These are phyloP conservation scores for Scytalidium sp. DNA, from an alignment of 2,329 filamentous ascomycete species.

Conservation along the genomic window DNA sequence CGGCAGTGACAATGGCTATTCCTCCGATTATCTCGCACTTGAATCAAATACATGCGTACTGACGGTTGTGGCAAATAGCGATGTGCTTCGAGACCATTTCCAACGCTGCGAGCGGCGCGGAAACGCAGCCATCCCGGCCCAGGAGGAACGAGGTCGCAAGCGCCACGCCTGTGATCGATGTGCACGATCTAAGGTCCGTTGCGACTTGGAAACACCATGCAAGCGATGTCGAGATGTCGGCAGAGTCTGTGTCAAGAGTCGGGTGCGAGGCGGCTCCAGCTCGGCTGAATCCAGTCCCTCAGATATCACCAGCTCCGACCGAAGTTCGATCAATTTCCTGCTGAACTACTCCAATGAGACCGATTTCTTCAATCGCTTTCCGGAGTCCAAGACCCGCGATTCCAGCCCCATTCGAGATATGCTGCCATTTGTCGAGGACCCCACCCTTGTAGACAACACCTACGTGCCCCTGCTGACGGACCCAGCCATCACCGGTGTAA, in stretches of 20 bases:
- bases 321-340: slow-evolving; percentile 30
- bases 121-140: slow-evolving; percentile 24
- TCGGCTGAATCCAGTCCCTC: slow-evolving; percentile 8
- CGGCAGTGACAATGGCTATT: too few species aligned
- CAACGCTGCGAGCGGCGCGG: slow-evolving; percentile 27
- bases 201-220: slow-evolving; percentile 28
- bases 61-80: slow-evolving; percentile 12
- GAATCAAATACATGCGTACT: background rate
- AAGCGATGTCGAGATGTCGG: slow-evolving; percentile 29
- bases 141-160: slow-evolving; percentile 28
- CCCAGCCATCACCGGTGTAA: background rate
- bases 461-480: background rate
- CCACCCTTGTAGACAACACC: background rate
- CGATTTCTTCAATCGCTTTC: slow-evolving; percentile 27
- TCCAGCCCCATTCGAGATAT: background rate
- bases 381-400: slow-evolving; percentile 17
- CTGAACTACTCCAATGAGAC: slow-evolving; percentile 24
- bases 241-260: slow-evolving; percentile 24
- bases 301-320: slow-evolving; percentile 22
- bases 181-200: slow-evolving; percentile 29
- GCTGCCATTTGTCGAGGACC: background rate
- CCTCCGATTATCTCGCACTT: too few species aligned
- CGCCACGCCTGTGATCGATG: slow-evolving; percentile 31
- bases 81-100: slow-evolving; percentile 31
- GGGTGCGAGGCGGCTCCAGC: slow-evolving; percentile 2